Base-by-base conservation (phyloP, 805 yeast genomes). In the Diddensiella caesifluorescens region DNA sequence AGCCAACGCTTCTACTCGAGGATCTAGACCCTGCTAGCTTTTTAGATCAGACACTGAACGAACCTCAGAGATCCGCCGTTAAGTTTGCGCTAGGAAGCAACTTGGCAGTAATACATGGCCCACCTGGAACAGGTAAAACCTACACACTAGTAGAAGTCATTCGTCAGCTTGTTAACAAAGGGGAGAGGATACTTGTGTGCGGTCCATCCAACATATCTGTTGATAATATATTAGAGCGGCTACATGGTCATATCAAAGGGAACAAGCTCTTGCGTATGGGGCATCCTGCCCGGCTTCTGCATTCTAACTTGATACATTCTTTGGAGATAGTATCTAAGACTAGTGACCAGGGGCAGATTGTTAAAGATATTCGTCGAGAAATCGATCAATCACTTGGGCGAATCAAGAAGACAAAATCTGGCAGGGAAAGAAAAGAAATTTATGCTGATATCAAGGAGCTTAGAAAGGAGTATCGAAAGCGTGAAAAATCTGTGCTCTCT, bases 151-250 rank as follows among this genome's bases (percentile, higher is more conserved):
- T 89, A 6, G 97, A 90, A 54, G 64, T 85, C 5, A 79, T 88
- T 27, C 74, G 82, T 39, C 96, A 89, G 56, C 65, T 87, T 38
- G 69, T 77, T 1, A 66, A 65, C 5, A 41, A 36, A 2, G 74
- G 75, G 5, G 69, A 74, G 47, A 60, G 88, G 34, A 79, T 90
- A 0, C 65, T 90, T 22, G 89, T 90, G 0, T 89, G 97, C 64
- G 97, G 96, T 0, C 95, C 97, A 0, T 88, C 97, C 0, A 90
- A 90, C 58, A 80, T 88, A 12, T 78, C 96, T 1, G 95, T 89
- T 1, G 97, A 90, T 59, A 90, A 95, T 0, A 83, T 90, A 12
- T 62, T 89, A 36, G 97, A 90, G 60, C 67, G 97, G 45, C 60
- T 90, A 18, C 61, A 70, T 30, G 60, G 61, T 22, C 62, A 69